Evolutionary conservation across 768 basidiomycete species (phyloP), one percentile per base, ranked within the genome.

Genomic region (Cyathus striatus): DNA sequence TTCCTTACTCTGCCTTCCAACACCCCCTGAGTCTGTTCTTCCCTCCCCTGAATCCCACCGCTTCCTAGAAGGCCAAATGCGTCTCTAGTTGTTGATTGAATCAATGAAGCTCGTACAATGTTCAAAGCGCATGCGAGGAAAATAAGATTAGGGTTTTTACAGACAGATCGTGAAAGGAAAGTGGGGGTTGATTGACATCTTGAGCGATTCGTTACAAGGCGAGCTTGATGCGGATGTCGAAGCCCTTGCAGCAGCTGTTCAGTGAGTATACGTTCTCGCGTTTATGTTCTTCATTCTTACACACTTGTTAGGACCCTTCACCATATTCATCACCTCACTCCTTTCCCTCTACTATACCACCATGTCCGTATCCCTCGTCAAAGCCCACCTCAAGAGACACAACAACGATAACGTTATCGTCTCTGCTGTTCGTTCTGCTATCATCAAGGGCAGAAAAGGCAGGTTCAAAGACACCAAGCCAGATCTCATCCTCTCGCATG

Each of bases 131-230:
- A 42, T 5, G 27, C 45, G 9, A 50, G 45, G 14, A 47, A 47
- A 34, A 33, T 78, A 32, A 72, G 75, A 2, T 49, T 80, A 1
- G 77, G 70, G 5, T 78, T 81, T 47, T 5, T 67, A 73, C 49
- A 74, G 65, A 49, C 62, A 58, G 20, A 42, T 68, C 1, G 59
- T 62, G 22, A 63, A 62, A 65, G 52, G 47, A 9, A 24, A 49
- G n/a, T 43, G 48, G 35, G 32, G 39, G 34, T 23, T 51, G 52
- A 42, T 61, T 57, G 68, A 72, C 18, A 50, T 75, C 24, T 73
- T 82, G 63, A 58, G 67, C n/a, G 53, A 62, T 6, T 58, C 68
- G 18, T 47, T 83, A 33, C 65, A 63, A 16, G 78, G 76, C 3
- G 65, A 65, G 4, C 49, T 75, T 10, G 59, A 53, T 2, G 69